Evolutionary conservation across 139 green algal genomes (phyloP).

Genomic region (Picochlorum sp.): DNA sequence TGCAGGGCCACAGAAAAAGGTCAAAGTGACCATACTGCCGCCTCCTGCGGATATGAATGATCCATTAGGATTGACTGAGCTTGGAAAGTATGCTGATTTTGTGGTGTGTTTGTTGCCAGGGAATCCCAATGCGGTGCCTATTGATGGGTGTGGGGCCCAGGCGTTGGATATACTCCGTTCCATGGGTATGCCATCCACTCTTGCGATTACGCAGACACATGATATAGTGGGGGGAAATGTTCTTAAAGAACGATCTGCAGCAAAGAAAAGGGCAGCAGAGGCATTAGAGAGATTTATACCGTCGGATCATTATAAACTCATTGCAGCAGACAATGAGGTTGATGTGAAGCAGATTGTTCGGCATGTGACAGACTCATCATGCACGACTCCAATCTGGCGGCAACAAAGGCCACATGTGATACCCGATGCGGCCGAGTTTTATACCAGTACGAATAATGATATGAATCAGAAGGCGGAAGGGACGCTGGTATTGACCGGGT

Average conservation of each 20-base stretch:
- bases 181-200: constrained; percentile 56
- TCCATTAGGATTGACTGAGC: constrained; percentile 52
- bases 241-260: constrained; percentile 64
- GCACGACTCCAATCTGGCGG: constrained; percentile 56
- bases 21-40: constrained; percentile 60
- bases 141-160: constrained; percentile 41
- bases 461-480: background rate
- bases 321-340: constrained; percentile 32
- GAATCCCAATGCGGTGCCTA: constrained; percentile 12
- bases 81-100: constrained; percentile 42
- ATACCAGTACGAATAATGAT: too few relatives aligned
- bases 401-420: constrained; percentile 58
- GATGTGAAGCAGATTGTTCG: constrained; percentile 60
- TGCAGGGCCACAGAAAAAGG: constrained; percentile 18
- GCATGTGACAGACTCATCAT: constrained; percentile 45
- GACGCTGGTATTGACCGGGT: constrained; percentile 40
- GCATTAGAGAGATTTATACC: constrained; percentile 33
- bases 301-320: constrained; percentile 42
- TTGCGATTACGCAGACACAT: constrained; percentile 40
- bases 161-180: constrained; percentile 57
- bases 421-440: constrained; percentile 45
- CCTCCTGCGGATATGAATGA: constrained; percentile 41
- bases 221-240: background rate
- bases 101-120: constrained; percentile 56
- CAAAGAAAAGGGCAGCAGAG: constrained; percentile 62